phyloP scores from a whole-genome alignment of 306 rosid genomes.

The Herpetospermum pedunculosum region DNA sequence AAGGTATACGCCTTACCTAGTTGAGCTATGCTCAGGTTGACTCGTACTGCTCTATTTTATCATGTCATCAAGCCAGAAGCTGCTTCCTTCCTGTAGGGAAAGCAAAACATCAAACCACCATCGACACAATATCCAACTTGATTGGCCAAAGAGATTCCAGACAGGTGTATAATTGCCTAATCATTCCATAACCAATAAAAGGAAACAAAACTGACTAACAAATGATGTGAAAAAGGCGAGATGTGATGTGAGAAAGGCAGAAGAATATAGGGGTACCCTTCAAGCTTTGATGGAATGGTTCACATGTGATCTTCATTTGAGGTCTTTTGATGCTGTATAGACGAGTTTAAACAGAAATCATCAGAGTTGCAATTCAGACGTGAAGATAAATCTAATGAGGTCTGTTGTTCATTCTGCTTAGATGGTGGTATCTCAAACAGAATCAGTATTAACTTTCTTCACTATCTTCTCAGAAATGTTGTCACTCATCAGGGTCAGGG shows the following conservation, averaged over 20 bases:
- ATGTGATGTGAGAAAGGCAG: neutral
- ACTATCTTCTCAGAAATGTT: conserved; percentile 7
- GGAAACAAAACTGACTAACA: neutral
- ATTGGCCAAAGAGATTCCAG: neutral
- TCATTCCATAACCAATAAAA: neutral
- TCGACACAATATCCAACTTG: neutral
- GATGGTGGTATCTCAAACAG: neutral
- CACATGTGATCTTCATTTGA: neutral
- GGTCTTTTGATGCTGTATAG: neutral
- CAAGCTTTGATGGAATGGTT: neutral
- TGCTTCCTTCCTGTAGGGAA: neutral
- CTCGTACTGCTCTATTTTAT: neutral
- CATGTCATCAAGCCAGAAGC: neutral
- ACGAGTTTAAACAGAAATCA: neutral
- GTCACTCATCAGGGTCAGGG: conserved; percentile 17
- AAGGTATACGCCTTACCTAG: no score
- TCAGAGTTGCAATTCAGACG: neutral
- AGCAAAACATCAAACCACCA: neutral
- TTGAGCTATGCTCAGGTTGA: no score
- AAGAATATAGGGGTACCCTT: neutral
- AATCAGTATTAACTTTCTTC: neutral
- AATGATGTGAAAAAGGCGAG: neutral
- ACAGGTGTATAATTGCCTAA: neutral
- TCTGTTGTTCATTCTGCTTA: neutral
- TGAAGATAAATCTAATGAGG: neutral